phyloP scores from a whole-genome alignment of 2,329 filamentous ascomycete species.

The Phaeosphaeriaceae sp. region DNA sequence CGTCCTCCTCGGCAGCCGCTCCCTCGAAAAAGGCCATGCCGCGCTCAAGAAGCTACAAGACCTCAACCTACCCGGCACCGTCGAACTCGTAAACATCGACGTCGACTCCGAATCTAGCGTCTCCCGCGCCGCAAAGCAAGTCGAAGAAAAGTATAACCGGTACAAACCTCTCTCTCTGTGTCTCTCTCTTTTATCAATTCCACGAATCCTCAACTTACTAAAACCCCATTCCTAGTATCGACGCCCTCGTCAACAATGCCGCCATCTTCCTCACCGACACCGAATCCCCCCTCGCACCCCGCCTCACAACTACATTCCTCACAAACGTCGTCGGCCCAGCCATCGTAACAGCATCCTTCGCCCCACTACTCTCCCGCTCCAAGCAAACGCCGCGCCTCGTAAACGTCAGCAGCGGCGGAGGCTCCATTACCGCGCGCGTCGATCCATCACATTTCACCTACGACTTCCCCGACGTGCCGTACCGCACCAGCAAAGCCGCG shows the following conservation, averaged over 20 bases:
- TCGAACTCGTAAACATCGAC: constrained; percentile 52
- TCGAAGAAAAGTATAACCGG: constrained; percentile 31
- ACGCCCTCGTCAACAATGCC: constrained; percentile 50
- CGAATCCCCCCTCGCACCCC: constrained; percentile 12
- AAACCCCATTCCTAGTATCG: too few species aligned
- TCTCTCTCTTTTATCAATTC: too few species aligned
- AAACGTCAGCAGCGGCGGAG: constrained; percentile 38
- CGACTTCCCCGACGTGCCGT: constrained; percentile 19
- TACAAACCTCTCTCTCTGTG: too few species aligned
- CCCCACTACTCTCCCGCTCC: constrained; percentile 21
- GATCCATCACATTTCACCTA: constrained; percentile 15
- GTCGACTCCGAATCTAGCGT: constrained; percentile 52
- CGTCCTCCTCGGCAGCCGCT: constrained; percentile 26
- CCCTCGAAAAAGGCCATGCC: constrained; percentile 28
- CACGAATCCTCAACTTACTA: too few species aligned
- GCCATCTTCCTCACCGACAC: constrained; percentile 19
- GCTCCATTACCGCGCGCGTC: constrained; percentile 34
- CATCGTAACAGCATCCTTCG: constrained; percentile 15
- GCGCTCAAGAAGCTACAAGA: constrained; percentile 27
- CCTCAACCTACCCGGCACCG: constrained; percentile 25
- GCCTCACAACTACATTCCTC: constrained; percentile 26
- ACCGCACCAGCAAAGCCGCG: constrained; percentile 45
- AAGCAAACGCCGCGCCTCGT: constrained; percentile 32
- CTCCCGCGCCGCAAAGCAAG: constrained; percentile 37
- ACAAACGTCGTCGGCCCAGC: constrained; percentile 28